Evolutionary conservation across 202 grass and related monocot genomes (phyloP), one percentile per base, ranked within the genome.

Genomic region (Bolboschoenoplectus hybrid): DNA sequence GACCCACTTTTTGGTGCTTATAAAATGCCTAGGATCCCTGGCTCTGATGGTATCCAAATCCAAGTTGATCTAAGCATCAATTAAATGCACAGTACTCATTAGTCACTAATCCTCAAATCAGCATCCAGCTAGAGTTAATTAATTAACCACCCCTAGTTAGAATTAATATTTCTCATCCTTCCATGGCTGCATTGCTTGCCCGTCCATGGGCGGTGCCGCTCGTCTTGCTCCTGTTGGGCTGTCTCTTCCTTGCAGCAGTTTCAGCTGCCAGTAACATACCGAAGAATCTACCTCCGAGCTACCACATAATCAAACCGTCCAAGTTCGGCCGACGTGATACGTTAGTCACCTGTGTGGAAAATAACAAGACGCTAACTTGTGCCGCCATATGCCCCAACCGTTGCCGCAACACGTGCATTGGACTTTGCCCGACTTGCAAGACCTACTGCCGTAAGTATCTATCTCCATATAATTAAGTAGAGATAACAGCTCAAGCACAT

Each of bases 351-450:
- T 83, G 81, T 43, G 11, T 1, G 10, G 14, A 67, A 67, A 38
- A 5, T 35, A 75, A 81, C 34, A 45, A 64, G 1, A 86, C 70
- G 9, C 17, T 39, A 4, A 72, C 52, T 1, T 92, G 90, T 80
- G 4, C 9, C 2, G 89, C 87, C 14, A 63, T 9, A 8, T 95
- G 90, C 89, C 89, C 82, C 66, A 3, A 19, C 10, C 75, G 87
- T 1, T 94, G 93, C 87, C 79, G 67, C 13, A 85, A 13, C 0
- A 83, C 83, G 76, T 92, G 93, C 85, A 87, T 95, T 16, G 87
- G 86, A 58, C 47, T 86, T 71, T 92, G 93, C 87, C 90, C 92
- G 0, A 60, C 82, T 64, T 95, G 93, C 93, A 72, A 80, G 49
- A 92, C 93, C 36, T 88, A 78, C 87, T 92, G 93, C 89, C 17